Evolutionary conservation across 1,284 basidiomycete genomes (phyloP), one percentile per base, ranked within the genome.

Genomic region (Porogramme epimiltina): DNA sequence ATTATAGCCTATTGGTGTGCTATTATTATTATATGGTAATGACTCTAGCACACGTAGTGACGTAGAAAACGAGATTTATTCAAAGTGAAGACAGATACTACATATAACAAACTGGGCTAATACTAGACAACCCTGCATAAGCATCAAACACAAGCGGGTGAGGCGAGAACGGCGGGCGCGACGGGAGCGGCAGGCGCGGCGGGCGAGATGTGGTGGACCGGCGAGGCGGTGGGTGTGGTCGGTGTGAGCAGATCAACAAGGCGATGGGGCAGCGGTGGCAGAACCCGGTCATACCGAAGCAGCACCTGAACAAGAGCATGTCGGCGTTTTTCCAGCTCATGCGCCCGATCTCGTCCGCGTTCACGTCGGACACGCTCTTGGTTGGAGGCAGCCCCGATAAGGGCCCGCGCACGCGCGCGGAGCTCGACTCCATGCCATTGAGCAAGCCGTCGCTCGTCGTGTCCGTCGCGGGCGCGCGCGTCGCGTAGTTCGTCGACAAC

Each of bases 301-400:
- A 87, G 54, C 87, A 90, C 58, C 78, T 88, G 20, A 84, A 87
- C 69, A 91, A 91, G 78, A 89, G 89, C 71, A 90, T 81, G 11
- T 78, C 85, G 2, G 85, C 86, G 1, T 86, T 93, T 67, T 80
- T 92, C 69, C 86, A 85, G 58, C 77, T 91, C 67, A 91, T 92
- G 83, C 80, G 90, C n/a, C 89, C 89, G 1, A 85, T 92, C 52
- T 93, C 90, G 16, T 91, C 84, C 56, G 89, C 89, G 1, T 90
- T 91, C 63, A 83, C 82, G 15, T 80, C 84, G 28, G 86, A 88
- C 44, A 75, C 75, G 33, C 66, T 74, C 31, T 70, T 73, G 19
- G 16, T 37, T 16, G 34, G 34, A 6, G 59, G 75, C 6, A 61
- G 74, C n/a, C 59, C 66, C 10, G 55, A 71, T 42, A 84, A 81